These are phyloP conservation scores for Escallonia rubra DNA, from an alignment of 129 eudicot species.

Conservation along the genomic window DNA sequence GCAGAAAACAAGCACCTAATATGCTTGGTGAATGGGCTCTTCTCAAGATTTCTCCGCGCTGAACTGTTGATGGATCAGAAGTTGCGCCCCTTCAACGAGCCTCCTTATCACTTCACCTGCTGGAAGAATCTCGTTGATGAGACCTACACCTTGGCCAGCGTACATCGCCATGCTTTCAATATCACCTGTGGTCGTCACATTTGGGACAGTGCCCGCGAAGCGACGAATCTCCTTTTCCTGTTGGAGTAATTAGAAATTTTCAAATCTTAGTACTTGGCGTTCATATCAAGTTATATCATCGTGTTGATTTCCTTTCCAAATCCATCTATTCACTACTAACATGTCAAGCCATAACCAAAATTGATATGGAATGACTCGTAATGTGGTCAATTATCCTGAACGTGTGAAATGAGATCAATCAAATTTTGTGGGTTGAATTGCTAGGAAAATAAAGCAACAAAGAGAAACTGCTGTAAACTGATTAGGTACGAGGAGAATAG, in stretches of 20 bases:
- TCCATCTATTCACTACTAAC: too few relatives aligned
- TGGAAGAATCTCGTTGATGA: constrained; percentile 70
- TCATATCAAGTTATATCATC: too few relatives aligned
- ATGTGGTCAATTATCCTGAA: too few relatives aligned
- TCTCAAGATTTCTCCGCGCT: background rate
- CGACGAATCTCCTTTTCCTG: constrained; percentile 79
- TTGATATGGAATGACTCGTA: too few relatives aligned
- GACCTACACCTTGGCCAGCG: constrained; percentile 85
- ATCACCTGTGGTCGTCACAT: constrained; percentile 73
- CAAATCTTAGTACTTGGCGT: too few relatives aligned
- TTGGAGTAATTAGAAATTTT: background rate
- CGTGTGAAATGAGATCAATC: too few relatives aligned
- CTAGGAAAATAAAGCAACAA: too few relatives aligned
- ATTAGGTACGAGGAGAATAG: background rate
- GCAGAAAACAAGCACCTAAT: background rate
- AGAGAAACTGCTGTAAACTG: too few relatives aligned
- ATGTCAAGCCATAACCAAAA: too few relatives aligned
- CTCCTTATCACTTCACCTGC: constrained; percentile 73
- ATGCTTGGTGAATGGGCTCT: background rate
- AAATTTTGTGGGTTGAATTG: too few relatives aligned
- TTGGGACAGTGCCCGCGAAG: constrained; percentile 82
- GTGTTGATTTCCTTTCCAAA: too few relatives aligned
- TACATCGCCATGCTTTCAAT: constrained; percentile 93
- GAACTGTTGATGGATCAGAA: constrained; percentile 42
- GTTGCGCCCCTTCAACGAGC: constrained; percentile 66